Base-by-base conservation (phyloP, 495 filamentous ascomycete genomes). In the Penicillium angulare region DNA sequence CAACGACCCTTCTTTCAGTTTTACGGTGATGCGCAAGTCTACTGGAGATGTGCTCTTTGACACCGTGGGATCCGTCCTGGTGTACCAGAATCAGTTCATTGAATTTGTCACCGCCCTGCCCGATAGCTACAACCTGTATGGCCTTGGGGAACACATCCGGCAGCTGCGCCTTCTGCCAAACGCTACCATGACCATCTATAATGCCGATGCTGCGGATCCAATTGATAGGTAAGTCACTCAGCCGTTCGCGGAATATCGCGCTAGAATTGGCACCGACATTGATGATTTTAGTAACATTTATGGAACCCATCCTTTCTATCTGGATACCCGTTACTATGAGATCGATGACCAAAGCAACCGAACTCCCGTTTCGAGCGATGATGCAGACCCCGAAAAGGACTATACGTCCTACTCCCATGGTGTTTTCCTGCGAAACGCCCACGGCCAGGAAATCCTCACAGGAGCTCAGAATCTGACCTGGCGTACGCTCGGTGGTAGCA, bases 361-460 rank as follows among this genome's bases (percentile, higher is more conserved):
- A 16, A 78, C 66, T 2, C 81, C 84, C 31, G 75, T 78, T 20
- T 72, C 76, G n/a, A 70, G 74, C 13, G 71, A 82, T 55, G 74
- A 79, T 5, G 76, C 78, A 71, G 69, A 7, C 71, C 66, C 9
- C n/a, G n/a, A n/a, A n/a, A 72, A 72, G 45, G 56, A 78, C 27
- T 92, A 90, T 54, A 68, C 75, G 15, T 83, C 80, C 21, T 75
- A 71, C 41, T 82, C 80, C 0, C 83, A 86, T 43, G 83, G 83
- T 42, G 79, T 85, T 0, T 86, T 82, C 59, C 60, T 77, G 3
- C 70, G 83, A 38, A 86, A 86, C 60, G 75, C 83, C 8, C 89
- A 95, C 59, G 85, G 83, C 6, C 87, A 90, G 54, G 89, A 95
- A 55, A 76, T 90, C 1, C 66, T 91, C 15, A 67, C 90, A 49